These are phyloP conservation scores for Rhynchosporium graminicola DNA, from an alignment of 2,329 filamentous ascomycete species.

Conservation along the genomic window DNA sequence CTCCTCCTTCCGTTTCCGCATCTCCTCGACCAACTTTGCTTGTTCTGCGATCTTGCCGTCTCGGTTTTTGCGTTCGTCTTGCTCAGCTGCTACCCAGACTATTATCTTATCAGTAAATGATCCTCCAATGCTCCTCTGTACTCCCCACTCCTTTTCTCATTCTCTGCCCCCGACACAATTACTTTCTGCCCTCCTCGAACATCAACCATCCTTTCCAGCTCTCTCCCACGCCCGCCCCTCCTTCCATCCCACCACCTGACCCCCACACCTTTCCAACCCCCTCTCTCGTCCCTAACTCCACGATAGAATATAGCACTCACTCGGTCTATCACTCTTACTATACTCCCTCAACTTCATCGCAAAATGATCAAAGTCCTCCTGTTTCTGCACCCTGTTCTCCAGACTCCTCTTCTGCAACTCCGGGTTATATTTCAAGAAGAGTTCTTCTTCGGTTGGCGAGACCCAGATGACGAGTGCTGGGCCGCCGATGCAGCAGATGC, in stretches of 20 bases:
- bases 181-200: not conserved
- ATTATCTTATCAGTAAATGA: not conserved
- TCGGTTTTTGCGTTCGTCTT: constrained; percentile 42
- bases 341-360: constrained; percentile 82
- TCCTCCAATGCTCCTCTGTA: too few relatives aligned
- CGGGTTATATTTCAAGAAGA: constrained; percentile 90
- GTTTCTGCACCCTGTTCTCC: constrained; percentile 72
- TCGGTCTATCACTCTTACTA: constrained; percentile 87
- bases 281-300: not conserved
- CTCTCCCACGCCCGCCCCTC: not conserved
- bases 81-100: constrained; percentile 51
- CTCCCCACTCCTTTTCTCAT: too few relatives aligned
- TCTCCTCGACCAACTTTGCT: constrained; percentile 43
- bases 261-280: not conserved
- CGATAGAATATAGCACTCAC: constrained; percentile 52
- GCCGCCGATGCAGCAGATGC: constrained; percentile 74
- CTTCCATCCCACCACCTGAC: not conserved
- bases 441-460: constrained; percentile 84
- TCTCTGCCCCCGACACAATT: too few relatives aligned
- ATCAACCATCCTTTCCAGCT: not conserved
- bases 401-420: constrained; percentile 87
- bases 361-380: constrained; percentile 89
- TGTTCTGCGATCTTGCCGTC: constrained; percentile 43
- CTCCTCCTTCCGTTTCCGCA: constrained; percentile 45
- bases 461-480: constrained; percentile 81